Evolutionary conservation across 2,329 filamentous ascomycete species (phyloP).

Genomic region (Fusarium burgessii): DNA sequence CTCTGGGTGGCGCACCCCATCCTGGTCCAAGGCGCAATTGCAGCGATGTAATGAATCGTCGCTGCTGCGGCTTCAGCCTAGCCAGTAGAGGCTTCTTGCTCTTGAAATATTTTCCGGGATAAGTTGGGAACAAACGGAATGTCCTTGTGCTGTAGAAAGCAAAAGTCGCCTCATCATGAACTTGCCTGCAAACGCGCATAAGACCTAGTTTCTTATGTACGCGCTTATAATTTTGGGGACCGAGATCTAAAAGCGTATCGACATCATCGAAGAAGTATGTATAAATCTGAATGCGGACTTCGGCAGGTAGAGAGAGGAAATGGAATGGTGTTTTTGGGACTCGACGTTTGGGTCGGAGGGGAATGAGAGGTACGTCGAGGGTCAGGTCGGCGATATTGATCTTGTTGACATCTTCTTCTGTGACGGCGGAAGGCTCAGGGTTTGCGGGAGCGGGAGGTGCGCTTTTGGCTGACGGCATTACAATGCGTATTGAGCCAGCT

Average conservation of each 20-base stretch:
- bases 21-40: slow-evolving; percentile 80
- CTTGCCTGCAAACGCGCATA: slow-evolving; percentile 69
- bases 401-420: slow-evolving; percentile 56
- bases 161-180: slow-evolving; percentile 73
- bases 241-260: slow-evolving; percentile 72
- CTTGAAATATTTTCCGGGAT: slow-evolving; percentile 75
- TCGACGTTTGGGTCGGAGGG: slow-evolving; percentile 49
- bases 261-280: slow-evolving; percentile 68
- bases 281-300: slow-evolving; percentile 78
- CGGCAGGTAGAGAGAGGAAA: slow-evolving; percentile 76
- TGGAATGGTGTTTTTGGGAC: slow-evolving; percentile 63
- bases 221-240: slow-evolving; percentile 72
- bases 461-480: slow-evolving; percentile 20
- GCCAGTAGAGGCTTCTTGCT: slow-evolving; percentile 78
- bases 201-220: slow-evolving; percentile 70
- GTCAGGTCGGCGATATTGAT: slow-evolving; percentile 59
- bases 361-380: slow-evolving; percentile 53
- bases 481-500: slow-evolving; percentile 39
- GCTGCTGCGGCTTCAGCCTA: slow-evolving; percentile 71
- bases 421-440: slow-evolving; percentile 52
- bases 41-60: slow-evolving; percentile 70
- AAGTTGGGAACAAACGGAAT: slow-evolving; percentile 75
- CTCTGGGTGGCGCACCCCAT: slow-evolving; percentile 76
- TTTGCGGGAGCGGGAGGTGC: slow-evolving; percentile 29
- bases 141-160: slow-evolving; percentile 73